These are phyloP conservation scores for Aphanomyces astaci DNA, from an alignment of 352 stramenopile genomes.

Conservation along the genomic window DNA sequence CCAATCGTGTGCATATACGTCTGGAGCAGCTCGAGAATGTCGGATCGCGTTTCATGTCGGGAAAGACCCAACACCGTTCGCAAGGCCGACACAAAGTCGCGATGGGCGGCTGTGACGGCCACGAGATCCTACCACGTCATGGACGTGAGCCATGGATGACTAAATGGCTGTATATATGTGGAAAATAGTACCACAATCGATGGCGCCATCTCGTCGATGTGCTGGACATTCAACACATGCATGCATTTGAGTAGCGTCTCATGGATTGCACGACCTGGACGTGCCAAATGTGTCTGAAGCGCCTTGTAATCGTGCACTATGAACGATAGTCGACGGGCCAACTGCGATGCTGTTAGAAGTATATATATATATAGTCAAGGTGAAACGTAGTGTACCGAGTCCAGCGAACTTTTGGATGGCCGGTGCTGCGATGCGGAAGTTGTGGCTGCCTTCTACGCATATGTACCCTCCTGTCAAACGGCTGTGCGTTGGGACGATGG, in stretches of 20 bases:
- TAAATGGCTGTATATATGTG: neutral
- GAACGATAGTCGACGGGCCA: neutral
- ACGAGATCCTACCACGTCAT: neutral
- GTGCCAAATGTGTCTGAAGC: neutral
- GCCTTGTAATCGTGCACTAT: constrained; percentile 1
- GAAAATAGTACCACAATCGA: neutral
- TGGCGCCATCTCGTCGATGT: neutral
- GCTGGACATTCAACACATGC: neutral
- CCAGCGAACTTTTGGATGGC: neutral
- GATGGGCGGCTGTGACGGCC: neutral
- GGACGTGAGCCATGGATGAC: neutral
- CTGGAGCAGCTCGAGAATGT: constrained; percentile 2
- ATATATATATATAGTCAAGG: too few relatives aligned
- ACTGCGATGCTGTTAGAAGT: too few relatives aligned
- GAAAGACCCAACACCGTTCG: neutral
- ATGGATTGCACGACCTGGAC: constrained; percentile 5
- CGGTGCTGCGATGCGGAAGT: too few relatives aligned
- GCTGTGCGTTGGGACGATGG: neutral
- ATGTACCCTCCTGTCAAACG: neutral
- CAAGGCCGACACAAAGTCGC: constrained; percentile 1
- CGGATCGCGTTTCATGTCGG: neutral
- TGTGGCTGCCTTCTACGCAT: too few relatives aligned
- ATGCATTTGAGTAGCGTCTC: neutral
- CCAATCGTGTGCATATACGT: constrained; percentile 9
- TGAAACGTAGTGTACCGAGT: too few relatives aligned